A percentile compares a stretch with the other conserved stretches of the same genome.
Evolutionary conservation across 2,329 filamentous ascomycete species (phyloP).

Genomic region (Dryadomyces quercus-mongolicae): DNA sequence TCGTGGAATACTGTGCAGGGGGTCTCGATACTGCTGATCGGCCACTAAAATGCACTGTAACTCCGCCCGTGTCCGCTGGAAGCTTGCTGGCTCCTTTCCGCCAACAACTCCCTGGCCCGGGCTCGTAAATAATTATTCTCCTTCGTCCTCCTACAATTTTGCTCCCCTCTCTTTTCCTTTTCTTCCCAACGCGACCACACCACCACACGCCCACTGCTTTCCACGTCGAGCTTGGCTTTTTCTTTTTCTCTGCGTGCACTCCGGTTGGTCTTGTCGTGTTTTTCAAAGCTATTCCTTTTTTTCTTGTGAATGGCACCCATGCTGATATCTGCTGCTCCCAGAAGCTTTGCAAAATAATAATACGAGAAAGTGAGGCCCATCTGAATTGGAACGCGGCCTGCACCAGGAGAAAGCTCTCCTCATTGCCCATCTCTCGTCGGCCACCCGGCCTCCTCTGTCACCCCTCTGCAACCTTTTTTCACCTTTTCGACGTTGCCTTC

Average conservation of each 20-base stretch:
- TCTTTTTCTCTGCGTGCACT: not conserved
- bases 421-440: not conserved
- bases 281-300: not conserved
- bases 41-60: slow-evolving; percentile 1
- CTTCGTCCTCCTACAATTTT: not conserved
- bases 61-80: not conserved
- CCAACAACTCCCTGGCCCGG: not conserved
- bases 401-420: not conserved
- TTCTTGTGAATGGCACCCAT: not conserved
- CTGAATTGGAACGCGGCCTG: not conserved
- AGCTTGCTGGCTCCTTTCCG: not conserved
- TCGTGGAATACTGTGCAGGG: not conserved
- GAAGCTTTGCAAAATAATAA: not conserved
- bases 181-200: not conserved
- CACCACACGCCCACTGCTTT: not conserved
- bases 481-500: not conserved
- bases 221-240: not conserved
- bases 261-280: not conserved
- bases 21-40: not conserved
- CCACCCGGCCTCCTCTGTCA: not conserved
- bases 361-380: not conserved
- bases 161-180: slow-evolving; percentile 2
- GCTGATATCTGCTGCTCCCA: not conserved
- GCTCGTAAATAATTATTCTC: not conserved
- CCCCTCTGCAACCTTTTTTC: too few species aligned